These are phyloP conservation scores for Ogataea ramenticola DNA, from an alignment of 805 yeast species.

Conservation along the genomic window DNA sequence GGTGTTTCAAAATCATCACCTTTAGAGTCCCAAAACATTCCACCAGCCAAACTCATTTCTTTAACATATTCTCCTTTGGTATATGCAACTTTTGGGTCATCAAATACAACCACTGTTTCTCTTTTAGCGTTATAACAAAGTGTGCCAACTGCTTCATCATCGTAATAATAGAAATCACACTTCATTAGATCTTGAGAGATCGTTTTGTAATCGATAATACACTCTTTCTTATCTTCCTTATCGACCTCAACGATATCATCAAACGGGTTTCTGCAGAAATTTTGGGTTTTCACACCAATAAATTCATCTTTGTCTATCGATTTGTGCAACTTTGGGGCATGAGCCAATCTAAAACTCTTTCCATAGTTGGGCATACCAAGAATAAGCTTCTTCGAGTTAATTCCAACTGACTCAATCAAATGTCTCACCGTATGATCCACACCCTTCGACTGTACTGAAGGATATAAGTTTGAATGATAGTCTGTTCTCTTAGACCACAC, in stretches of 20 bases:
- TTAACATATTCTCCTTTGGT: slow-evolving; percentile 55
- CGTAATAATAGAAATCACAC: slow-evolving; percentile 37
- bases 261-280: slow-evolving; percentile 12
- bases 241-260: not conserved
- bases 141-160: slow-evolving; percentile 45
- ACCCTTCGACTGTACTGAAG: slow-evolving; percentile 6
- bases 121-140: slow-evolving; percentile 36
- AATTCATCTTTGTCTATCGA: not conserved
- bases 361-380: slow-evolving; percentile 92
- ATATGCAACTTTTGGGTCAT: slow-evolving; percentile 44
- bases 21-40: slow-evolving; percentile 92
- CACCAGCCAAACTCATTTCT: slow-evolving; percentile 59
- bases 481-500: slow-evolving; percentile 58
- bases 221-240: slow-evolving; percentile 10
- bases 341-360: slow-evolving; percentile 18
- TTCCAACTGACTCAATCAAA: slow-evolving; percentile 28
- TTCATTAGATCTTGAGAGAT: not conserved
- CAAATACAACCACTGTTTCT: slow-evolving; percentile 52
- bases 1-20: slow-evolving; percentile 44
- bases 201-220: slow-evolving; percentile 14
- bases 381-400: slow-evolving; percentile 38
- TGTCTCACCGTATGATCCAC: slow-evolving; percentile 36
- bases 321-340: no score
- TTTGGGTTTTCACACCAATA: slow-evolving; percentile 6
- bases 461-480: slow-evolving; percentile 64